A percentile compares a stretch with the other conserved stretches of the same genome.
phyloP scores from a whole-genome alignment of 441 rosid genomes.

The Brassica balearica region DNA sequence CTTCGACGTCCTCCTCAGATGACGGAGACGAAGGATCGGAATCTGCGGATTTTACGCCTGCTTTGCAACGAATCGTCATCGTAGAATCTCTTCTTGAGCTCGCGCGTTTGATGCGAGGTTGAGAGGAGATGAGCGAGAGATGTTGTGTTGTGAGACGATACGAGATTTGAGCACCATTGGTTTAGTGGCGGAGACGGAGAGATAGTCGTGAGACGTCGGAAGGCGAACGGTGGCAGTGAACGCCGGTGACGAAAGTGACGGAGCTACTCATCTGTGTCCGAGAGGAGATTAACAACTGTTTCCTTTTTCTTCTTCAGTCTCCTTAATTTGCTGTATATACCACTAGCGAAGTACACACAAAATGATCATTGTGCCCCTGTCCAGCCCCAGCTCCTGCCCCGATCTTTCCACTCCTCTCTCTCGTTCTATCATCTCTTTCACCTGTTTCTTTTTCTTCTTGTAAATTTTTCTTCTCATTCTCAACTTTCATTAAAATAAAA shows the following conservation, averaged over 20 bases:
- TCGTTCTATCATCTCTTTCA: no score
- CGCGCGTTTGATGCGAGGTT: slow-evolving; percentile 9
- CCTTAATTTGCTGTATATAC: no score
- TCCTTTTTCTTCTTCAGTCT: neutral
- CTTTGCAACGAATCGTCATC: slow-evolving; percentile 45
- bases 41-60: slow-evolving; percentile 44
- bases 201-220: slow-evolving; percentile 24
- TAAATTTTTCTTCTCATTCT: no score
- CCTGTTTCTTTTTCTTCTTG: no score
- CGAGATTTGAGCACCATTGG: slow-evolving; percentile 26
- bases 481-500: no score
- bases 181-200: slow-evolving; percentile 7
- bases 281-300: neutral
- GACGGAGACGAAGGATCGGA: slow-evolving; percentile 31
- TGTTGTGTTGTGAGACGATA: slow-evolving; percentile 18
- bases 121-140: slow-evolving; percentile 24
- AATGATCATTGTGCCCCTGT: no score
- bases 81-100: neutral
- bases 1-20: slow-evolving; percentile 39
- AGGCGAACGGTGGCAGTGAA: slow-evolving; percentile 15
- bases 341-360: no score
- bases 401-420: no score
- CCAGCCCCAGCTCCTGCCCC: no score
- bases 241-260: slow-evolving; percentile 38
- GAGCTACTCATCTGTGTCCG: slow-evolving; percentile 24